Percentiles rank a stretch among this genome's conserved stretches.
phyloP scores from a whole-genome alignment of 1,284 basidiomycete species.

The Erythrobasidium hasegawianum region DNA sequence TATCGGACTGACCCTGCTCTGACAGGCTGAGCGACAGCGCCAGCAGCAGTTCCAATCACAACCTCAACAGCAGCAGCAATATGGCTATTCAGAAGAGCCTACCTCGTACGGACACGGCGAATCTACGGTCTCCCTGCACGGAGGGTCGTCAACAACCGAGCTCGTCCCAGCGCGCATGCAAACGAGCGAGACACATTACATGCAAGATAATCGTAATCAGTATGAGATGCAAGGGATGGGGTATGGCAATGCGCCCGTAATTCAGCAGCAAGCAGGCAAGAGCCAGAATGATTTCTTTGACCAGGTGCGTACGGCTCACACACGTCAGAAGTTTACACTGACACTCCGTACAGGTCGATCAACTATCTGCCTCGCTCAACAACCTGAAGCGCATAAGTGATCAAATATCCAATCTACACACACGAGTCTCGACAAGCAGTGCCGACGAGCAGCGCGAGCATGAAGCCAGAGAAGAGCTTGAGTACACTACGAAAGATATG shows the following conservation, averaged over 20 bases:
- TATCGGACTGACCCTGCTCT: background rate
- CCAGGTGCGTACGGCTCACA: constrained; percentile 5
- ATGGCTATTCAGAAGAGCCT: background rate
- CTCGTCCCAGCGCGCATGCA: background rate
- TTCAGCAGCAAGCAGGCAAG: background rate
- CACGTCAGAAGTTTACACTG: constrained; percentile 49
- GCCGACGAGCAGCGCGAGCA: constrained; percentile 40
- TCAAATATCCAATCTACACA: constrained; percentile 41
- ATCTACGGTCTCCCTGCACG: background rate
- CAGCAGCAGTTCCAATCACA: background rate
- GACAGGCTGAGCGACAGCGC: constrained; percentile 29
- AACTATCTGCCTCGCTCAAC: constrained; percentile 42
- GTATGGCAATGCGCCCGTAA: constrained; percentile 2
- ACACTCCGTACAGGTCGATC: constrained; percentile 38
- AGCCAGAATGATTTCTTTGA: constrained; percentile 26
- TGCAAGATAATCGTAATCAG: background rate
- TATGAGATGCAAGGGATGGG: constrained; percentile 3
- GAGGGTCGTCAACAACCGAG: background rate
- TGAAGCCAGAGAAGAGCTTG: constrained; percentile 37
- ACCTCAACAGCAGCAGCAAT: constrained; percentile 1
- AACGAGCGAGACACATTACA: background rate
- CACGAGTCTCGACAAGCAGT: constrained; percentile 42
- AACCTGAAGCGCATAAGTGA: constrained; percentile 42
- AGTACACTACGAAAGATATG: constrained; percentile 40
- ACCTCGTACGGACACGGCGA: background rate